phyloP scores from a whole-genome alignment of 78 protist species.

The Parvularia atlantis region DNA sequence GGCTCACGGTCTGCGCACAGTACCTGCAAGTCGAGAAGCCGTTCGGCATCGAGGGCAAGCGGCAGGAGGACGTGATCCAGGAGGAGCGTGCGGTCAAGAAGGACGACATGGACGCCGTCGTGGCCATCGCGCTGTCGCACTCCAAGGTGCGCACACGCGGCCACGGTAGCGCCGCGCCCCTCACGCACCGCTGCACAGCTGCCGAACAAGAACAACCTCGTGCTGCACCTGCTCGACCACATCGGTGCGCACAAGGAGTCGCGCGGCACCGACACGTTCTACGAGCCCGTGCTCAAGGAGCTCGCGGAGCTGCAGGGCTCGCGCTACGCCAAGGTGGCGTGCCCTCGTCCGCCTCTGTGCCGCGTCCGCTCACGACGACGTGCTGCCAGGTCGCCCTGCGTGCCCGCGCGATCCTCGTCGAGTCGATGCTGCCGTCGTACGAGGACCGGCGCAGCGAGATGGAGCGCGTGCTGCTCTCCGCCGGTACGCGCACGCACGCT shows the following conservation, averaged over 20 bases:
- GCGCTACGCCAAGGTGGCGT: background rate
- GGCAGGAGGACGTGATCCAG: background rate
- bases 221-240: background rate
- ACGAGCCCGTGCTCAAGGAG: background rate
- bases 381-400: slow-evolving; percentile 17
- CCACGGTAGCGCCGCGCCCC: no score
- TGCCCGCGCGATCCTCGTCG: slow-evolving; percentile 31
- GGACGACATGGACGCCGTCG: background rate
- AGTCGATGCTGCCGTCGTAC: slow-evolving; percentile 22
- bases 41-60: background rate
- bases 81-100: background rate
- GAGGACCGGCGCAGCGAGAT: slow-evolving; percentile 23
- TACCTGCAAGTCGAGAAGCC: slow-evolving; percentile 26
- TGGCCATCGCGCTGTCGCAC: background rate
- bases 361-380: no score
- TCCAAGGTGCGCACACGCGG: no score
- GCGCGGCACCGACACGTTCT: background rate
- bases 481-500: no score
- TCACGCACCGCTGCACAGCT: no score
- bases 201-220: background rate
- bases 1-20: no score
- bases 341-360: no score
- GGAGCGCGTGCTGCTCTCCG: slow-evolving; percentile 12
- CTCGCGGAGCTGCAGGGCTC: background rate
- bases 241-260: background rate